Evolutionary conservation across 1,284 basidiomycete species (phyloP).

Genomic region (Rhizoctonia solani): DNA sequence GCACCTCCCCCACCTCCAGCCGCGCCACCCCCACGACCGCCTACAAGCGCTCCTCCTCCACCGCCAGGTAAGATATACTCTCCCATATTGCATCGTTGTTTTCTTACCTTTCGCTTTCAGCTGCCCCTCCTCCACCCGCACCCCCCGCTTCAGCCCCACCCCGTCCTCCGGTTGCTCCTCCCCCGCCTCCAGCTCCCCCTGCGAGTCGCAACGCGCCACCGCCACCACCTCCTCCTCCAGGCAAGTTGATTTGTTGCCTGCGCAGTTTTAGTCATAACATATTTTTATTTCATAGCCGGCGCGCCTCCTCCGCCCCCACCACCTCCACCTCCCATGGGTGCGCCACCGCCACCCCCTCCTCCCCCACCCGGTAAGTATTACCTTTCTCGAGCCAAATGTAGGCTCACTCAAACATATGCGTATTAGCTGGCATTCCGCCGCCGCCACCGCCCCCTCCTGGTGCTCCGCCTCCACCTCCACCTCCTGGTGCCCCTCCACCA

Average conservation of each 20-base stretch:
- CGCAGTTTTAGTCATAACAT: slow-evolving; percentile 37
- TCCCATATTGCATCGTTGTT: too few species aligned
- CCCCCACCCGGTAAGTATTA: slow-evolving; percentile 37
- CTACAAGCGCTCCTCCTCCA: slow-evolving; percentile 41
- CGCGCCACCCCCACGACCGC: slow-evolving; percentile 38
- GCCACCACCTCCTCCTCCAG: slow-evolving; percentile 40
- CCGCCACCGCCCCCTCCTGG: slow-evolving; percentile 44
- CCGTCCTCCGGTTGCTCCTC: slow-evolving; percentile 38
- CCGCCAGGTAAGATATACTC: too few species aligned
- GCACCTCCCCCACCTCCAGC: slow-evolving; percentile 38
- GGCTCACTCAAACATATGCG: too few species aligned
- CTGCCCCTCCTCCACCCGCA: slow-evolving; percentile 36
- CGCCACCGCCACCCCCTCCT: slow-evolving; percentile 41
- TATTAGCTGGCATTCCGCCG: too few species aligned
- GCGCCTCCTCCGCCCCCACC: slow-evolving; percentile 44
- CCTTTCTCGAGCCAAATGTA: too few species aligned
- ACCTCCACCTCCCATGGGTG: slow-evolving; percentile 46
- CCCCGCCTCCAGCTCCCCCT: slow-evolving; percentile 42
- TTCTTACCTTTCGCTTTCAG: slow-evolving; percentile 42
- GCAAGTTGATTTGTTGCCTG: slow-evolving; percentile 33
- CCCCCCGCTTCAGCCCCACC: slow-evolving; percentile 41
- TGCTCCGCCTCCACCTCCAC: slow-evolving; percentile 49
- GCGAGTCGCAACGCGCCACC: slow-evolving; percentile 43
- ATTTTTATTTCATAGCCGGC: too few species aligned
- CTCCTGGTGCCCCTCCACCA: slow-evolving; percentile 43